Evolutionary conservation across 1,139 yeast genomes (phyloP), one percentile per base, ranked within the genome.

Genomic region (Sugiyamaella japonica): DNA sequence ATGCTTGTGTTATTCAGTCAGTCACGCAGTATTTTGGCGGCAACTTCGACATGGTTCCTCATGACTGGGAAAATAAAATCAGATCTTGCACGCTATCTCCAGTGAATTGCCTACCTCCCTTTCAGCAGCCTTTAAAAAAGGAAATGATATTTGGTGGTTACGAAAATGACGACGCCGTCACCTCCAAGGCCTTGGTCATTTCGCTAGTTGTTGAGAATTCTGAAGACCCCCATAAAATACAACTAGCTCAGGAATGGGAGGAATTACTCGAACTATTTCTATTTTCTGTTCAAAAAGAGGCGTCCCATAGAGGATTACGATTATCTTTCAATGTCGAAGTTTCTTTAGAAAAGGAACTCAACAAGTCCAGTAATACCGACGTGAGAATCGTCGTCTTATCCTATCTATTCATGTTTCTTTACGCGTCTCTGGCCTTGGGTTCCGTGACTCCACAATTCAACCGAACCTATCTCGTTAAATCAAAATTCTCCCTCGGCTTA

Each of bases 1-100:
- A 62, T 31, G 77, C 85, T 0, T 93, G 99, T 73, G 91, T 86
- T 0, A 76, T 93, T n/a, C 95, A 91, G 67, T 89, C 97, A 1
- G 84, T 89, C 57, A 85, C 97, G 0, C 97, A 91, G 67, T 93
- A 91, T 67, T 90, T 89, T 69, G 78, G 79, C 36, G 96, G 95
- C 1, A 79, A 81, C 51, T 71, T 86, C 6, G 66, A 66, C 12
- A 70, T 73, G 31, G 78, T 93, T 4, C 78, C 78, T 15, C 76
- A 77, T 52, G 69, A 70, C 7, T 91, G 96, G 96, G 66, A 72
- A 41, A 63, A 67, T 1, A 75, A 79, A 56, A 67, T 91, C 12
- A 66, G 73, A 53, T 67, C 71, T 2, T 93, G 99, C 67, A 78
- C 95, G 0, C 74, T 78, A 13, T 82, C 90, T 1, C 98, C 98